phyloP scores from a whole-genome alignment of 2,329 filamentous ascomycete species.

The Ophiostoma angusticollis region DNA sequence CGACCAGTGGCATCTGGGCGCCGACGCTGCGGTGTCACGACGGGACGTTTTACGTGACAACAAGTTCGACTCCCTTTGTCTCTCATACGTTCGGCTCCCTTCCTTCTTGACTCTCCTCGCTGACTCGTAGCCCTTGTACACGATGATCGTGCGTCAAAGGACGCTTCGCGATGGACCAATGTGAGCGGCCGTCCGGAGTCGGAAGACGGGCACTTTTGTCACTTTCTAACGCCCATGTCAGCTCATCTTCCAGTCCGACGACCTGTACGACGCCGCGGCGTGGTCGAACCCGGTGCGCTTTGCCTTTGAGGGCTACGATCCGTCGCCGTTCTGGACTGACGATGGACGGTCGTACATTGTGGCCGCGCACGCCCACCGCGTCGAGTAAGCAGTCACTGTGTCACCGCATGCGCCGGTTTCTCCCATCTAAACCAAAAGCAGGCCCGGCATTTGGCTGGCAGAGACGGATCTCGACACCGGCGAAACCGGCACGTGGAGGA shows the following conservation, averaged over 20 bases:
- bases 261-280: slow-evolving; percentile 28
- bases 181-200: too few species aligned
- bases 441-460: slow-evolving; percentile 28
- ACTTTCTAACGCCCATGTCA: slow-evolving; percentile 8
- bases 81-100: not conserved
- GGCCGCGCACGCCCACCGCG: slow-evolving; percentile 25
- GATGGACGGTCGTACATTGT: slow-evolving; percentile 41
- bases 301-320: slow-evolving; percentile 38
- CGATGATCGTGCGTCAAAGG: slow-evolving; percentile 23
- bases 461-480: slow-evolving; percentile 29
- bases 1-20: slow-evolving; percentile 24
- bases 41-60: slow-evolving; percentile 21
- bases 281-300: slow-evolving; percentile 38
- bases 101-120: too few species aligned
- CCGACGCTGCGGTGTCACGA: slow-evolving; percentile 20
- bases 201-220: too few species aligned
- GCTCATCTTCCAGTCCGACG: slow-evolving; percentile 31
- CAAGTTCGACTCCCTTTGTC: slow-evolving; percentile 7
- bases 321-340: slow-evolving; percentile 41
- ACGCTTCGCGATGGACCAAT: slow-evolving; percentile 26
- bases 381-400: too few species aligned
- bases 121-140: slow-evolving; percentile 16
- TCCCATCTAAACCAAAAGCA: too few species aligned
- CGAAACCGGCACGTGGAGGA: slow-evolving; percentile 23
- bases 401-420: too few species aligned